Conservation (phyloP, 345 rosid species). For the Linum trigynum region DNA sequence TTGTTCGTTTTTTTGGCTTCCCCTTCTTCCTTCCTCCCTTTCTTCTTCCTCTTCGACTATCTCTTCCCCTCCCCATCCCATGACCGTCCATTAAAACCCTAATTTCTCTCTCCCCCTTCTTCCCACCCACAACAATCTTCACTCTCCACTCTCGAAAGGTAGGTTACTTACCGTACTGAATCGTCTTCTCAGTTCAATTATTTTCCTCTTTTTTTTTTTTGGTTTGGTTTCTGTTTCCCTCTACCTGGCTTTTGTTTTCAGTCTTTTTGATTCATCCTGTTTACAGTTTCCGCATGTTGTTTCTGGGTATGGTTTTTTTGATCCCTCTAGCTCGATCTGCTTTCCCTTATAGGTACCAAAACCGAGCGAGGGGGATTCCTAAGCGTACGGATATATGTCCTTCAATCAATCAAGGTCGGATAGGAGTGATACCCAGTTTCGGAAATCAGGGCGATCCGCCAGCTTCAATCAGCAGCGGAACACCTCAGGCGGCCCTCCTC, state of each 20-base stretch:
- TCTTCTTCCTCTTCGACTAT: not conserved
- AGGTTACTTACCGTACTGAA: not conserved
- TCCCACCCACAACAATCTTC: not conserved
- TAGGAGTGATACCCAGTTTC: constrained; percentile 56
- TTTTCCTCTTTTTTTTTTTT: no score
- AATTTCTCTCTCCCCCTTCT: constrained; percentile 18
- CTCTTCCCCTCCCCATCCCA: constrained; percentile 8
- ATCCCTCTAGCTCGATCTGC: constrained; percentile 14
- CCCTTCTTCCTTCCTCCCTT: not conserved
- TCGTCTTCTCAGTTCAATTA: no score
- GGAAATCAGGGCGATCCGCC: constrained; percentile 68
- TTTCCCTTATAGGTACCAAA: not conserved
- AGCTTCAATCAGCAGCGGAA: constrained; percentile 61
- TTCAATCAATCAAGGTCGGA: constrained; percentile 89
- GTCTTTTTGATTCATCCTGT: no score
- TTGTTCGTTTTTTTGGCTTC: no score
- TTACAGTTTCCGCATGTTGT: not conserved
- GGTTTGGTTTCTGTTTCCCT: not conserved
- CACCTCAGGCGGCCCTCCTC: constrained; percentile 38
- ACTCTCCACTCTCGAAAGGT: constrained; percentile 7
- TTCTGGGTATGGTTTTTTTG: not conserved
- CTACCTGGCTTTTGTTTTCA: not conserved
- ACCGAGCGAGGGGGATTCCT: constrained; percentile 11
- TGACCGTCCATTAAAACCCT: constrained; percentile 69
- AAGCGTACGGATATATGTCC: constrained; percentile 71